Conservation (phyloP, 768 basidiomycete species). For the Clitopilus passeckerianus region DNA sequence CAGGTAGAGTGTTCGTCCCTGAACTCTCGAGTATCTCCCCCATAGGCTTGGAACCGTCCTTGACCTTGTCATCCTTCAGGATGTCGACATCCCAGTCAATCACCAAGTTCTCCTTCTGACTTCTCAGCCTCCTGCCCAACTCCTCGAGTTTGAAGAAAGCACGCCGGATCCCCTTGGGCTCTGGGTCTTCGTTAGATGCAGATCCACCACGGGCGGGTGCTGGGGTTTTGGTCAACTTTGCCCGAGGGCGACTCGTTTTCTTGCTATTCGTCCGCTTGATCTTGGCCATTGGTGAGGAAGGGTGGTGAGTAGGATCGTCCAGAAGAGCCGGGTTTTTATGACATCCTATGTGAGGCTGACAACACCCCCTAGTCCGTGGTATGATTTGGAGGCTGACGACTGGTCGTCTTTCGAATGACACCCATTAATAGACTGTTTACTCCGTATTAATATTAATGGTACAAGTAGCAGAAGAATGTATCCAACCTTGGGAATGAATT, state of each 20-base stretch:
- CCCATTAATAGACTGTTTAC: neutral
- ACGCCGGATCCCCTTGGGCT: constrained; percentile 24
- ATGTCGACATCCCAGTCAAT: constrained; percentile 18
- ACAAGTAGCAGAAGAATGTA: neutral
- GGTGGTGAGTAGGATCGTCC: neutral
- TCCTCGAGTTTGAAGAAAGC: constrained; percentile 36
- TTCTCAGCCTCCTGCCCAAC: constrained; percentile 9
- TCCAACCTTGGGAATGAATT: neutral
- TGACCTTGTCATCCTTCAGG: constrained; percentile 6
- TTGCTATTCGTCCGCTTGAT: neutral
- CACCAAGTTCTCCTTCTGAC: constrained; percentile 8
- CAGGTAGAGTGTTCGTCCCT: neutral
- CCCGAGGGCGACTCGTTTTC: neutral
- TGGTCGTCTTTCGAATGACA: neutral
- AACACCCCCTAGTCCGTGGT: neutral
- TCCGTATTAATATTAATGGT: neutral
- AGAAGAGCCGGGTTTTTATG: neutral
- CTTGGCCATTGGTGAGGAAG: neutral
- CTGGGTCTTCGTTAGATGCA: neutral
- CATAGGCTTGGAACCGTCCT: constrained; percentile 3
- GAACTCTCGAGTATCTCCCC: neutral
- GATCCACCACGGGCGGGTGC: neutral
- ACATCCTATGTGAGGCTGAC: neutral
- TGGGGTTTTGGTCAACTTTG: neutral
- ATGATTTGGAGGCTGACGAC: neutral